These are phyloP conservation scores for Podospora didyma DNA, from an alignment of 495 filamentous ascomycete genomes.

Conservation along the genomic window DNA sequence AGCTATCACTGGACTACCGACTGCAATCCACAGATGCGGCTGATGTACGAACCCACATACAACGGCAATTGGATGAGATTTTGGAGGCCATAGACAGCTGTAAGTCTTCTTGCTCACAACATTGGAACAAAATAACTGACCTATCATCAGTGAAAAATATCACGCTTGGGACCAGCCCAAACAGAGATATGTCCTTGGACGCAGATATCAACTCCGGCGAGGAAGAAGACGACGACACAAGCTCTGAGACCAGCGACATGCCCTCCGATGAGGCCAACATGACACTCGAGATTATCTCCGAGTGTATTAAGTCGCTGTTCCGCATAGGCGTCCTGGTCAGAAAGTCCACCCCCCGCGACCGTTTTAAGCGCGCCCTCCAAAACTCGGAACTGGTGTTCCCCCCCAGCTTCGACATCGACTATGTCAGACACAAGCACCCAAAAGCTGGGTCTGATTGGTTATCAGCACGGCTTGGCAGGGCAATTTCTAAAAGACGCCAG, in stretches of 20 bases:
- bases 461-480: conserved; percentile 20
- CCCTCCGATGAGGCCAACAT: background rate
- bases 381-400: background rate
- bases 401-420: conserved; percentile 2
- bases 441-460: conserved; percentile 5
- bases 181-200: background rate
- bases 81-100: background rate
- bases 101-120: background rate
- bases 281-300: background rate
- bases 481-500: conserved; percentile 29
- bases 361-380: background rate
- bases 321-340: background rate
- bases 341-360: background rate
- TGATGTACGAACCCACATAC: background rate
- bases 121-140: background rate
- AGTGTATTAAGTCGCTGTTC: background rate
- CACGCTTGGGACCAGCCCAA: background rate
- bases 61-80: background rate
- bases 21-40: background rate
- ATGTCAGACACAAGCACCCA: conserved; percentile 4
- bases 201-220: background rate
- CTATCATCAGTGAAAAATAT: background rate
- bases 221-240: background rate
- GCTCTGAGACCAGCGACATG: background rate
- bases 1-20: conserved; percentile 12